Base-by-base conservation (phyloP, 345 rosid genomes). In the Eutrema heterophyllum region DNA sequence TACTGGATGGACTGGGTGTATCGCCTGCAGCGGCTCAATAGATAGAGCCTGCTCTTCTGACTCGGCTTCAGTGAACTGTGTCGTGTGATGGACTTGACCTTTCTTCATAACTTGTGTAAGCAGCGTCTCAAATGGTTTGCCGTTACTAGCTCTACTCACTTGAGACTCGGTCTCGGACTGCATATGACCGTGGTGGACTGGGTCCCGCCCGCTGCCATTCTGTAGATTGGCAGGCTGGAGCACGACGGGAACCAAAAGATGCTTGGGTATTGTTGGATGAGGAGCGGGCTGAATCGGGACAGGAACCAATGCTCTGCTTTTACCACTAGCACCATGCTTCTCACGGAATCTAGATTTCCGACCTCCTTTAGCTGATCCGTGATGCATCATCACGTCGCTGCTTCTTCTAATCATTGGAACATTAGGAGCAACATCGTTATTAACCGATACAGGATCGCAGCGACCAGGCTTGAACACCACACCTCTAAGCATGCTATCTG, bases 391-490 rank as follows among this genome's bases (percentile, higher is more conserved):
- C 29, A 57, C 14, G 65, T 87, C 64, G 74, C 75, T 80, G 21
- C 83, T 92, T 83, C 98, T 83, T 73, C 80, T 76, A 35, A 90
- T 81, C 97, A 92, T 90, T 36, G 80, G 87, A 61, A 86, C 84
- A 64, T 77, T 62, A n/a, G 96, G 98, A 33, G 91, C 95, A 57
- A 87, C 76, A 29, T 89, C 96, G 56, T 91, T 88, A 53, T 84
- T 88, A 9, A 76, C 81, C 2, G 84, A 75, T 54, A 91, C 82
- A 55, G 95, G 97, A 72, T 83, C 59, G 9, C 77, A 88, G 21
- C 64, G 70, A 21, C 93, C 96, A 30, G 93, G 95, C 86, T 81
- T 88, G 75, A 94, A 91, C 52, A 94, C 86, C 62, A 94, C 85
- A 35, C 97, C 98, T 81, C 89, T 84, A 71, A 91, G 74, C 77